Conservation (phyloP, 345 rosid genomes). For the Heritiera fomes region DNA sequence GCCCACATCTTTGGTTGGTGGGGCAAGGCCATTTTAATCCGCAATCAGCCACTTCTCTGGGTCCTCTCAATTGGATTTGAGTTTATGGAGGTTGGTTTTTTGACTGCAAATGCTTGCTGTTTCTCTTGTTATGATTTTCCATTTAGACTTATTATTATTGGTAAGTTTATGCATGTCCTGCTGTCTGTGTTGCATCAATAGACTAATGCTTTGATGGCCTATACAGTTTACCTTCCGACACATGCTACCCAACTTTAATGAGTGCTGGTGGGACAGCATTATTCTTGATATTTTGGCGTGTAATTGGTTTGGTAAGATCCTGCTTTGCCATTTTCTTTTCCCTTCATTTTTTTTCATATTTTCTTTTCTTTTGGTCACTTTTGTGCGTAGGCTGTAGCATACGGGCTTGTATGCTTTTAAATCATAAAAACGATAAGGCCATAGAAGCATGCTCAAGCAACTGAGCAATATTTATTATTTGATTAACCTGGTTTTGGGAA, state of each 20-base stretch:
- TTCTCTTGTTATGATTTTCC: neutral
- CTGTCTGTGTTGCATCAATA: conserved; percentile 12
- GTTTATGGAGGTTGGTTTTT: conserved; percentile 81
- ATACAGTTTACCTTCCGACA: conserved; percentile 92
- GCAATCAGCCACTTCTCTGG: conserved; percentile 97
- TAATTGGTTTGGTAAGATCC: conserved; percentile 96
- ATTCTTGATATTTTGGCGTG: conserved; percentile 92
- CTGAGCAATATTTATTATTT: neutral
- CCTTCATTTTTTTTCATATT: neutral
- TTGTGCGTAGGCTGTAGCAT: neutral
- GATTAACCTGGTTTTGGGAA: neutral
- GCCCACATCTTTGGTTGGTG: conserved; percentile 99
- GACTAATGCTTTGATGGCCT: conserved; percentile 19
- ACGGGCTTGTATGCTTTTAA: neutral
- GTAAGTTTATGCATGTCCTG: neutral
- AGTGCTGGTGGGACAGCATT: conserved; percentile 99
- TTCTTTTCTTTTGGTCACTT: neutral
- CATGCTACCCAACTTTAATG: conserved; percentile 98
- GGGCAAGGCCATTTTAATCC: conserved; percentile 96
- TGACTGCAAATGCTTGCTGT: conserved; percentile 12
- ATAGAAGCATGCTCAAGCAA: neutral
- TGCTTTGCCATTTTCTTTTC: neutral
- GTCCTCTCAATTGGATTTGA: conserved; percentile 96
- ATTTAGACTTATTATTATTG: neutral
- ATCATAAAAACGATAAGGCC: neutral